Evolutionary conservation across 257 asterid species (phyloP), one percentile per base, ranked within the genome.

Genomic region (Salvia rosmarinus): DNA sequence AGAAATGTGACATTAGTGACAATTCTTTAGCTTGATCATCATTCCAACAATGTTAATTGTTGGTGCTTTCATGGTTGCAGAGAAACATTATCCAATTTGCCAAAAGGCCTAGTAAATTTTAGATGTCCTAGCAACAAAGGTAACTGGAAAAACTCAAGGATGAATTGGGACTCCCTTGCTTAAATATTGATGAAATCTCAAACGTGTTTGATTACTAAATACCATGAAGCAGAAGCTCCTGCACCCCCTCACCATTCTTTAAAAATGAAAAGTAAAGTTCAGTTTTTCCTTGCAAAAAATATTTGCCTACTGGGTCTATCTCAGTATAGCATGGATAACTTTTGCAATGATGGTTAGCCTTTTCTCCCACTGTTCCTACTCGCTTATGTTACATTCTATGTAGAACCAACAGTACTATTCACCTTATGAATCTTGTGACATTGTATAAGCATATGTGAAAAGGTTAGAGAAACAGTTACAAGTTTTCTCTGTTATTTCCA

Each of bases 1-100:
- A 40, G 34, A 63, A 65, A 44, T 65, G 70, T 42, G 70, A 65
- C 14, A 19, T 65, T 30, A n/a, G 9, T n/a, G 43, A 12, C 51
- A 37, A 44, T 14, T 37, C 47, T 37, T 11, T 43, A 37, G 49
- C 50, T 61, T 19, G 16, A 3, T 49, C 56, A 35, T 61, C 34
- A 4, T 60, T 34, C 5, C 14, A 35, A 16, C 67, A 61, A 9
- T 61, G 44, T 25, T 19, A 64, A 23, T 17, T 44, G 57, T 25
- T 9, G 13, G 17, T 64, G 42, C 30, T 25, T 44, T 23, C 12
- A 25, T 46, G 43, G 34, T 25, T n/a, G 35, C 11, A 9, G 43
- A 23, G 1, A 57, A 14, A 14, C 52, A 20, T 44, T 11, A 13
- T 20, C n/a, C 28, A 4, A 21, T 42, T 23, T 12, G 23, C 6